These are phyloP conservation scores for Penicillium subrubescens DNA, from an alignment of 495 filamentous ascomycete genomes.

Conservation along the genomic window DNA sequence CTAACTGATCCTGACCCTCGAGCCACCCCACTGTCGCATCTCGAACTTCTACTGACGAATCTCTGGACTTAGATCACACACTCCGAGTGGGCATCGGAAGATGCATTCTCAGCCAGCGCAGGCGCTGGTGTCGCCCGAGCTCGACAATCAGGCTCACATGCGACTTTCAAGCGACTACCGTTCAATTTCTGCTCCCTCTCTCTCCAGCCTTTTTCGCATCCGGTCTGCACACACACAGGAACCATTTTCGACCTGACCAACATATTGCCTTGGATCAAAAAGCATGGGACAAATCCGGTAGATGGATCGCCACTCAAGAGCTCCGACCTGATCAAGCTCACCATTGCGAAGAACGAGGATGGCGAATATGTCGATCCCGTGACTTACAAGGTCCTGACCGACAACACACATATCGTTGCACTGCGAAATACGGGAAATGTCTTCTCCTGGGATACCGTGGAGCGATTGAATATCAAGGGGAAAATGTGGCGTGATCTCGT, in stretches of 20 bases:
- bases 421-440: slow-evolving; percentile 89
- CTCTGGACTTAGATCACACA: slow-evolving; percentile 71
- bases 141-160: slow-evolving; percentile 53
- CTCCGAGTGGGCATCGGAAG: slow-evolving; percentile 90
- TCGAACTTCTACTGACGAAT: slow-evolving; percentile 23
- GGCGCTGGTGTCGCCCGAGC: slow-evolving; percentile 64
- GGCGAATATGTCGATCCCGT: slow-evolving; percentile 95
- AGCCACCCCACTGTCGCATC: slow-evolving; percentile 4
- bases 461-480: slow-evolving; percentile 93
- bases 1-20: background rate
- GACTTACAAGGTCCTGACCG: slow-evolving; percentile 94
- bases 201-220: slow-evolving; percentile 86
- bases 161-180: slow-evolving; percentile 82
- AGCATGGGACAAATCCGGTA: slow-evolving; percentile 88
- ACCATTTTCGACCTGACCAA: slow-evolving; percentile 87
- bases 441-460: slow-evolving; percentile 92
- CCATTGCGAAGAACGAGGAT: slow-evolving; percentile 89
- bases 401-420: slow-evolving; percentile 96
- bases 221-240: slow-evolving; percentile 77
- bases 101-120: slow-evolving; percentile 76
- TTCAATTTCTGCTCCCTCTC: slow-evolving; percentile 98
- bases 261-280: slow-evolving; percentile 89
- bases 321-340: slow-evolving; percentile 86
- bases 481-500: slow-evolving; percentile 96
- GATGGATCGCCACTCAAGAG: slow-evolving; percentile 75